Base-by-base conservation (phyloP, 805 yeast genomes). In the Pichia manshurica region DNA sequence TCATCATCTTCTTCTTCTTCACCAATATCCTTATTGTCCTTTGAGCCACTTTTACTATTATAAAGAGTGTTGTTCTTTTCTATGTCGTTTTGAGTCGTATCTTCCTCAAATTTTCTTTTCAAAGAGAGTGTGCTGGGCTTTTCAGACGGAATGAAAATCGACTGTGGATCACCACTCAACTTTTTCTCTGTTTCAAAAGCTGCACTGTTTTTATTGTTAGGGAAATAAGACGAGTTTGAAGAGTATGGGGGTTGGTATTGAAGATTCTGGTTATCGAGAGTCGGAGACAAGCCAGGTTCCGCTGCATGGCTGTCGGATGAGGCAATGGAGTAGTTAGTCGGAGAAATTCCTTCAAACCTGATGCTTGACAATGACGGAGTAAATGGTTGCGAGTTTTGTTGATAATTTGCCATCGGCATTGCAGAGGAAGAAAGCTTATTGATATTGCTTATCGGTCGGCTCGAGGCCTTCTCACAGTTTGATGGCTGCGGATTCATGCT, bases 291-390 rank as follows among this genome's bases (percentile, higher is more conserved):
- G 10, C 10, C 10, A 8, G 29, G 10, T 8, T 25, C 10, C 10
- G 29, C 29, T 25, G 10, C 10, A 8, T 25, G 29, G 10, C 29
- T 25, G 21, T 38, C 43, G 13, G 37, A 28, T 0, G 64, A 60
- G 20, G 50, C 50, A 4, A 52, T 42, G 0, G 62, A 55, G 39
- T 47, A 57, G 32, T 54, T 56, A 15, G 61, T 56, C 3, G 64
- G 63, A 2, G 63, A 54, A 2, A 59, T 52, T 2, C 54, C 57
- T 28, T 56, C 59, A 33, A 41, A 52, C 15, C 34, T 13, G 19
- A 16, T 25, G 19, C 38, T 23, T 20, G 45, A 29, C 39, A 43
- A 33, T n/a, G 49, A 41, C 20, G 34, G 46, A 15, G 22, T 38
- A 10, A 32, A 33, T 6, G 42, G 17, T 16, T 25, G 33, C 13